Percentiles rank a stretch among this genome's conserved stretches.
Evolutionary conservation across 2,329 filamentous ascomycete genomes (phyloP).

Genomic region (Daldinia eschscholtzii): DNA sequence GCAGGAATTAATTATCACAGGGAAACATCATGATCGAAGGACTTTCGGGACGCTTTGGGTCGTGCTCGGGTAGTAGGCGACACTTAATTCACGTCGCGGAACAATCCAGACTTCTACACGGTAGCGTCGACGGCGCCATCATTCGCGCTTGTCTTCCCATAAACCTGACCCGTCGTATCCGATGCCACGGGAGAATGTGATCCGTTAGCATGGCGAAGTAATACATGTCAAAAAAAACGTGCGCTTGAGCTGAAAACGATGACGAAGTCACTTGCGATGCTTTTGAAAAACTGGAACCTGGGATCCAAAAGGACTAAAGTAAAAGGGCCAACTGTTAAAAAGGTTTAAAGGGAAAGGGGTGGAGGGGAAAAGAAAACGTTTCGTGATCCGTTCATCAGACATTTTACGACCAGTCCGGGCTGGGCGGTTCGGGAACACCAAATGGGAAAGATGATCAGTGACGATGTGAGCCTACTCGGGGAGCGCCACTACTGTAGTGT

Average conservation of each 20-base stretch:
- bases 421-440: conserved; percentile 41
- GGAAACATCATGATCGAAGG: conserved; percentile 8
- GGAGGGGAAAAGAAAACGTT: conserved; percentile 30
- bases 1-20: conserved; percentile 34
- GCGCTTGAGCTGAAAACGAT: conserved; percentile 38
- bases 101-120: conserved; percentile 31
- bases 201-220: conserved; percentile 22
- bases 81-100: conserved; percentile 31
- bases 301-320: conserved; percentile 26
- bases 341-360: conserved; percentile 21
- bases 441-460: conserved; percentile 42
- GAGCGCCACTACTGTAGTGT: conserved; percentile 36
- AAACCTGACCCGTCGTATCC: conserved; percentile 36
- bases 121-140: conserved; percentile 28
- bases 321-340: conserved; percentile 8
- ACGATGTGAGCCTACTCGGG: conserved; percentile 26
- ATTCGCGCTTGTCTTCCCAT: conserved; percentile 27
- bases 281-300: conserved; percentile 29
- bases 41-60: conserved; percentile 34
- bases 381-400: conserved; percentile 44
- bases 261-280: conserved; percentile 35
- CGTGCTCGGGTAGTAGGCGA: conserved; percentile 34
- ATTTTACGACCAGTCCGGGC: conserved; percentile 36
- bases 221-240: background rate
- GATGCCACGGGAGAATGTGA: conserved; percentile 27